Conservation (phyloP, 2,329 filamentous ascomycete genomes). For the Penicillium griseofulvum region DNA sequence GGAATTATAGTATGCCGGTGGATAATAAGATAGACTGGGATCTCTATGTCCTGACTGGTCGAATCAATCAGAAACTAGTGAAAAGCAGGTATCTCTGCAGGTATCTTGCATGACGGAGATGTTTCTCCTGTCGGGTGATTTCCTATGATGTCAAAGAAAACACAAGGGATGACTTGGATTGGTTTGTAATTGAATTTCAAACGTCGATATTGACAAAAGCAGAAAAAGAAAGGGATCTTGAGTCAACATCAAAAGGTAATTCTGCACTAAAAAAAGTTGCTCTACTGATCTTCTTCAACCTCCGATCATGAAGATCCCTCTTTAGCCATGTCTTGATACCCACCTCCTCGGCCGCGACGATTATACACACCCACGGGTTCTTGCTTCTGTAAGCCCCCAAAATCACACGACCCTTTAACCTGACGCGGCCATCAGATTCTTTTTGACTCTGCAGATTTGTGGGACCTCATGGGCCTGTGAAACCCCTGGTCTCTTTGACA, state of each 20-base stretch:
- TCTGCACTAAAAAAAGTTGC: not conserved
- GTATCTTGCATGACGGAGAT: conserved; percentile 5
- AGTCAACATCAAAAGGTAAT: not conserved
- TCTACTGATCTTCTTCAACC: conserved; percentile 10
- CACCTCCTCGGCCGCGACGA: too few relatives aligned
- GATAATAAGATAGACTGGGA: not conserved
- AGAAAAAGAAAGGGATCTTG: not conserved
- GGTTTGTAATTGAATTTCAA: not conserved
- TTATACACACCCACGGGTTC: too few relatives aligned
- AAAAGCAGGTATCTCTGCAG: not conserved
- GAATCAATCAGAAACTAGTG: not conserved
- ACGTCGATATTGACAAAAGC: not conserved
- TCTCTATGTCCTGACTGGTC: not conserved
- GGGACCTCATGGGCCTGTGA: conserved; percentile 9
- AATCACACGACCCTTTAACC: not conserved
- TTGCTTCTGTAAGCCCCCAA: too few relatives aligned
- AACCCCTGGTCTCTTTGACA: conserved; percentile 7
- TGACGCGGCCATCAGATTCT: conserved; percentile 1
- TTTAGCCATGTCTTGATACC: not conserved
- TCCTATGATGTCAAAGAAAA: conserved; percentile 1
- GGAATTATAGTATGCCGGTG: conserved; percentile 1
- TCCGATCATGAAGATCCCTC: conserved; percentile 6
- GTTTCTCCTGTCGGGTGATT: conserved; percentile 9
- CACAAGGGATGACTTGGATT: conserved; percentile 6
- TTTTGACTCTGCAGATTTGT: conserved; percentile 6